A percentile compares a stretch with the other conserved stretches of the same genome.
These are phyloP conservation scores for Tricholoma hemisulphureum DNA, from an alignment of 768 basidiomycete species.

Conservation along the genomic window DNA sequence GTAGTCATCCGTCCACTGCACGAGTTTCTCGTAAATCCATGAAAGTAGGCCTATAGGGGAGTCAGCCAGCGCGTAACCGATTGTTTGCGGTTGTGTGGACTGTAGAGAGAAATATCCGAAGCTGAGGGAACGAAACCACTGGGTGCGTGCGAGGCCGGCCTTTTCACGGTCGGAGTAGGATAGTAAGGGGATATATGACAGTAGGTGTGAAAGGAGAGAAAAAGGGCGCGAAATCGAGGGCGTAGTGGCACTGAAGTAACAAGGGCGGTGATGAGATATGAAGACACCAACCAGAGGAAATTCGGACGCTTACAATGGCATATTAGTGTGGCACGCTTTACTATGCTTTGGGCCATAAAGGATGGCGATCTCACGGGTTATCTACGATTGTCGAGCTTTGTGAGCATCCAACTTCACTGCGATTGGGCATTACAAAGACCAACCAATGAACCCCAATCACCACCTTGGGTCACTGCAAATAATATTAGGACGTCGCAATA, in stretches of 20 bases:
- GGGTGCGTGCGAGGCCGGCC: conserved; percentile 28
- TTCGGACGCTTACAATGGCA: conserved; percentile 26
- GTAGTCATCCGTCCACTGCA: conserved; percentile 51
- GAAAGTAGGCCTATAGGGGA: conserved; percentile 54
- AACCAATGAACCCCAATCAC: conserved; percentile 45
- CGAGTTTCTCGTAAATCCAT: conserved; percentile 55
- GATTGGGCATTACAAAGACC: conserved; percentile 9
- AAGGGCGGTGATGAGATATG: not conserved
- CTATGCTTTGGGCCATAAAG: conserved; percentile 32
- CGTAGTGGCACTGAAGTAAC: conserved; percentile 12
- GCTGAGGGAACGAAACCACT: conserved; percentile 28
- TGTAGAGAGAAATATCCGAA: conserved; percentile 42
- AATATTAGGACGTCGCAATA: too few species aligned
- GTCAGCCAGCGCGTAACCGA: conserved; percentile 55
- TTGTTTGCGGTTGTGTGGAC: conserved; percentile 48
- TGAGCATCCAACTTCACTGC: too few species aligned
- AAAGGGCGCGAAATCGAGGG: conserved; percentile 23
- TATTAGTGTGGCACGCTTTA: conserved; percentile 53
- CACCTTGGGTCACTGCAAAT: conserved; percentile 44
- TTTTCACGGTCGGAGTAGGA: conserved; percentile 31
- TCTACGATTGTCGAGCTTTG: too few species aligned
- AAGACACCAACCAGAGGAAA: not conserved
- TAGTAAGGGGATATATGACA: conserved; percentile 17
- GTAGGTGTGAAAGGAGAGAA: conserved; percentile 23
- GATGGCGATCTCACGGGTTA: conserved; percentile 23